A percentile compares a stretch with the other conserved stretches of the same genome.
These are phyloP conservation scores for Gynostemma pentaphyllum DNA, from an alignment of 306 rosid genomes.

Conservation along the genomic window DNA sequence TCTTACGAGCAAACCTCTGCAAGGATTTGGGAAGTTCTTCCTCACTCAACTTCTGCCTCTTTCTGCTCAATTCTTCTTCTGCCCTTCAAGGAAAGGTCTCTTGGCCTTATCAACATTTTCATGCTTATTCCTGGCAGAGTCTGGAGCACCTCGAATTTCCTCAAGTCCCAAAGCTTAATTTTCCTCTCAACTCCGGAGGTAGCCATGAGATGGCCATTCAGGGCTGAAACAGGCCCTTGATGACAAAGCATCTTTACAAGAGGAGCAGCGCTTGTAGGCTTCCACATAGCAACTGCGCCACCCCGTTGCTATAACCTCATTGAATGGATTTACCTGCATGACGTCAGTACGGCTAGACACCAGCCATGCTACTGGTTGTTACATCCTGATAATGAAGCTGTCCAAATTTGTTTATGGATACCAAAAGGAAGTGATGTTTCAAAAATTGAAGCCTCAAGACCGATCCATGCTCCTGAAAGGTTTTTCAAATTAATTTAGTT, in stretches of 20 bases:
- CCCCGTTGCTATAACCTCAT: slow-evolving; percentile 68
- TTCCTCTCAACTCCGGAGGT: slow-evolving; percentile 80
- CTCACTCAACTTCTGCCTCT: slow-evolving; percentile 46
- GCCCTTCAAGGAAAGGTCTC: slow-evolving; percentile 66
- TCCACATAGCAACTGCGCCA: slow-evolving; percentile 89
- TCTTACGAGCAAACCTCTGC: slow-evolving; percentile 63
- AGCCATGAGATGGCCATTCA: slow-evolving; percentile 85
- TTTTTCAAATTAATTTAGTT: neutral
- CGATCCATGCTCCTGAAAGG: slow-evolving; percentile 60
- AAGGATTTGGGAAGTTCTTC: slow-evolving; percentile 54
- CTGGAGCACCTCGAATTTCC: slow-evolving; percentile 67
- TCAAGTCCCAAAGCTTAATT: slow-evolving; percentile 84
- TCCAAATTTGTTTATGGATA: slow-evolving; percentile 65
- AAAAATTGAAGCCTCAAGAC: slow-evolving; percentile 70
- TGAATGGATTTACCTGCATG: slow-evolving; percentile 73
- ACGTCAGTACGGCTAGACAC: slow-evolving; percentile 68
- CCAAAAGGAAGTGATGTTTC: slow-evolving; percentile 68
- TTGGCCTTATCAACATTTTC: slow-evolving; percentile 48
- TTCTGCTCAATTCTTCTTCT: slow-evolving; percentile 31
- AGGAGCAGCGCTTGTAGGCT: slow-evolving; percentile 69
- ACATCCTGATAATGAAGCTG: slow-evolving; percentile 87
- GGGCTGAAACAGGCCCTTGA: slow-evolving; percentile 59
- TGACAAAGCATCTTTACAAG: slow-evolving; percentile 80
- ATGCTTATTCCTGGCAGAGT: slow-evolving; percentile 51
- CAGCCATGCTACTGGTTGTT: slow-evolving; percentile 48